Evolutionary conservation across 768 basidiomycete genomes (phyloP).

Genomic region (Trametes sanguinea): DNA sequence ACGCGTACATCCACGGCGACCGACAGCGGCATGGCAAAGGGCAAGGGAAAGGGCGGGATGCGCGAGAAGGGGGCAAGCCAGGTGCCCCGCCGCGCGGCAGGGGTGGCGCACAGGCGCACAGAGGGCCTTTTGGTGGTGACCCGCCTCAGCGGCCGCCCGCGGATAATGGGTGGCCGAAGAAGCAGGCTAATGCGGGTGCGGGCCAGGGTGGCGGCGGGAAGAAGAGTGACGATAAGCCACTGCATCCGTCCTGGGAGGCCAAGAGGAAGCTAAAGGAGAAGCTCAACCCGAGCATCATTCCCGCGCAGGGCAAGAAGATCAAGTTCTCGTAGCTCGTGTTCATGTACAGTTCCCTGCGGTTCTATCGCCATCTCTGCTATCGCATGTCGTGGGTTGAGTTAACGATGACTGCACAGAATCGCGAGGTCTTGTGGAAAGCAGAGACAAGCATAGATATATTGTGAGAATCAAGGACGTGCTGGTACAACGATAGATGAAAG

Average conservation of each 20-base stretch:
- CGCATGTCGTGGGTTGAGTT: neutral
- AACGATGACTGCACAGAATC: neutral
- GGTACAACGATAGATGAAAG: neutral
- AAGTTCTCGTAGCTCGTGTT: slow-evolving; percentile 41
- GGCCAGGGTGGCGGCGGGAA: neutral
- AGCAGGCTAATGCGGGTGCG: slow-evolving; percentile 6
- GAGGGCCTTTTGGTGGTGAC: neutral
- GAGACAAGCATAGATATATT: too few relatives aligned
- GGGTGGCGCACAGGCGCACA: neutral
- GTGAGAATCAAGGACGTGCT: neutral
- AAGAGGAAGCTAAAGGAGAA: slow-evolving; percentile 80
- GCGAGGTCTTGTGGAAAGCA: neutral
- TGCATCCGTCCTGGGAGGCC: slow-evolving; percentile 98
- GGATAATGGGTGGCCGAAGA: slow-evolving; percentile 27
- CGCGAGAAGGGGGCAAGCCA: neutral
- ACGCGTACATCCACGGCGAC: slow-evolving; percentile 3
- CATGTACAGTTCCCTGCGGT: neutral
- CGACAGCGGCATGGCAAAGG: neutral
- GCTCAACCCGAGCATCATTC: slow-evolving; percentile 58
- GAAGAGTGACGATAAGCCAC: slow-evolving; percentile 39
- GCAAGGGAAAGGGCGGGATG: neutral
- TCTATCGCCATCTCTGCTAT: neutral
- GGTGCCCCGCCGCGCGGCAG: neutral
- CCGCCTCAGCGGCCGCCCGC: neutral
- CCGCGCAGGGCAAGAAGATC: slow-evolving; percentile 86